Evolutionary conservation across 345 rosid genomes (phyloP).

Genomic region (Citrus glauca): DNA sequence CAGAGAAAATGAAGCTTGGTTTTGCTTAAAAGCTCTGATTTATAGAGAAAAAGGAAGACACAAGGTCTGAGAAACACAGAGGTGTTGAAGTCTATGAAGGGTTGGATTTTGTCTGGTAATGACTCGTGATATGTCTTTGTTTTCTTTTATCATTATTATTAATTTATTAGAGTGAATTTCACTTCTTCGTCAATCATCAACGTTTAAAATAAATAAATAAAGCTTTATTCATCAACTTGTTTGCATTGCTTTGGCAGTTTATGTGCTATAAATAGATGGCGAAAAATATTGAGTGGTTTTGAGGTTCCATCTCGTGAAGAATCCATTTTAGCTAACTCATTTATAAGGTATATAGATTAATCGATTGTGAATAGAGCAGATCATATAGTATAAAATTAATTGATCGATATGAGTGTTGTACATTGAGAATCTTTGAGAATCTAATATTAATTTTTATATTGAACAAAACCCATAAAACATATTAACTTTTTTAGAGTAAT

Average conservation of each 20-base stretch:
- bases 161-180: too few species aligned
- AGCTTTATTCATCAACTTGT: too few species aligned
- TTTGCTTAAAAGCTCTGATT: slow-evolving; percentile 28
- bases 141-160: neutral
- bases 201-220: too few species aligned
- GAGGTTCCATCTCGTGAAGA: slow-evolving; percentile 19
- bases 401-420: neutral
- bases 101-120: slow-evolving; percentile 29
- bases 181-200: neutral
- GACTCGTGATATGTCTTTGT: slow-evolving; percentile 45
- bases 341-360: neutral
- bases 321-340: neutral
- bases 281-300: slow-evolving; percentile 9
- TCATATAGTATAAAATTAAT: too few species aligned
- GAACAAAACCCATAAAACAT: too few species aligned
- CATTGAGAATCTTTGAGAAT: too few species aligned
- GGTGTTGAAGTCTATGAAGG: neutral
- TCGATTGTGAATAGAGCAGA: neutral
- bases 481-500: too few species aligned
- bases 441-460: too few species aligned
- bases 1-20: slow-evolving; percentile 26
- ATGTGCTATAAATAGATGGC: neutral
- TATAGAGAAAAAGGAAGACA: neutral
- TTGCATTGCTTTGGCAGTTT: neutral
- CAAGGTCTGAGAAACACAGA: neutral